A percentile compares a stretch with the other conserved stretches of the same genome.
phyloP scores from a whole-genome alignment of 257 asterid species.

The Capsicum rhomboideum region DNA sequence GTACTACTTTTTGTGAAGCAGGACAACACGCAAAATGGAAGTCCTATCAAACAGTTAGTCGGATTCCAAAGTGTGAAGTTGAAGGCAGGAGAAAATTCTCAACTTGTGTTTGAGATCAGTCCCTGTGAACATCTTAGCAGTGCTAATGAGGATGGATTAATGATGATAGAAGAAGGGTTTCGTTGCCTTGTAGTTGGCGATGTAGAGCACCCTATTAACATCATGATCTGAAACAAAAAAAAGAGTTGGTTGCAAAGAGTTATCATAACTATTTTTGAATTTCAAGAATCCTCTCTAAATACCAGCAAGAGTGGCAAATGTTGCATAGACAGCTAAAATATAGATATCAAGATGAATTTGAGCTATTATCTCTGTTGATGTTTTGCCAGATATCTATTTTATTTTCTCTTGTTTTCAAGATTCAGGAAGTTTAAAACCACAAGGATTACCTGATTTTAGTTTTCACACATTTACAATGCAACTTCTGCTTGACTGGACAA shows the following conservation, averaged over 20 bases:
- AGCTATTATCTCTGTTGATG: neutral
- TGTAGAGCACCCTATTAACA: slow-evolving; percentile 39
- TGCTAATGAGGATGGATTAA: slow-evolving; percentile 53
- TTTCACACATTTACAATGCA: neutral
- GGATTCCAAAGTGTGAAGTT: slow-evolving; percentile 57
- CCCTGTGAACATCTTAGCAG: slow-evolving; percentile 72
- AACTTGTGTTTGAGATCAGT: slow-evolving; percentile 38
- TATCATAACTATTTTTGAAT: neutral
- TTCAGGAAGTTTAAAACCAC: neutral
- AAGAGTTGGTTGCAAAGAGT: neutral
- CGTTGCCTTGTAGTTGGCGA: slow-evolving; percentile 43
- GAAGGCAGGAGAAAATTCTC: slow-evolving; percentile 29
- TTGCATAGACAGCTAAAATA: neutral
- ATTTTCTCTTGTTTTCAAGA: neutral
- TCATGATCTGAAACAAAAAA: slow-evolving; percentile 32
- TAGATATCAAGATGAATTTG: neutral
- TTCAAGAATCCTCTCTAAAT: neutral
- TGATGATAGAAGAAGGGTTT: slow-evolving; percentile 67
- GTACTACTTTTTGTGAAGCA: slow-evolving; percentile 43
- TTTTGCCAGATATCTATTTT: neutral
- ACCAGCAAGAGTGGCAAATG: neutral
- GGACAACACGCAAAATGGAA: slow-evolving; percentile 10
- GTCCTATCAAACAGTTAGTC: slow-evolving; percentile 45
- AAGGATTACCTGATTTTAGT: neutral
- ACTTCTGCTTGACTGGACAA: neutral